These are phyloP conservation scores for Diplodia sapinea DNA, from an alignment of 2,329 filamentous ascomycete genomes.

Conservation along the genomic window DNA sequence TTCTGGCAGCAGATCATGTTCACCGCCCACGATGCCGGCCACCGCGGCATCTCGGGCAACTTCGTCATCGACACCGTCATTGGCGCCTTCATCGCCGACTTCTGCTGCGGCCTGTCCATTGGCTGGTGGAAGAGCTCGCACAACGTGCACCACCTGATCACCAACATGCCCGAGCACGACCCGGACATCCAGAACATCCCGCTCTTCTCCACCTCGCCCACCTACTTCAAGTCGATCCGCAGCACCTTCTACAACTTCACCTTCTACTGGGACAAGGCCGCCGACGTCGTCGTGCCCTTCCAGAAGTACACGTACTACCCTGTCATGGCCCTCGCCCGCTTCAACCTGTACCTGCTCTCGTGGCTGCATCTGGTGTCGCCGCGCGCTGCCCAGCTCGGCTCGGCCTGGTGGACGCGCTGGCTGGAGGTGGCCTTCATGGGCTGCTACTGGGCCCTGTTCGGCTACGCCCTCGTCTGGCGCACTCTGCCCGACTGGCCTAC, in stretches of 20 bases:
- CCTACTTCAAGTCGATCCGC: slow-evolving; percentile 73
- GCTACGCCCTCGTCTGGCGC: slow-evolving; percentile 78
- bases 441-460: slow-evolving; percentile 88
- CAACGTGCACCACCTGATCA: slow-evolving; percentile 71
- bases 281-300: slow-evolving; percentile 71
- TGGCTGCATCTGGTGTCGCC: slow-evolving; percentile 77
- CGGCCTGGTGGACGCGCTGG: slow-evolving; percentile 82
- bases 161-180: slow-evolving; percentile 62
- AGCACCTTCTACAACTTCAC: slow-evolving; percentile 84
- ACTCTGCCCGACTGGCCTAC: slow-evolving; percentile 71
- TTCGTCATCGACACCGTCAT: slow-evolving; percentile 65
- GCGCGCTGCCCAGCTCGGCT: slow-evolving; percentile 73
- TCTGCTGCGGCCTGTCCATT: slow-evolving; percentile 69
- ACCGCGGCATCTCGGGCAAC: slow-evolving; percentile 66
- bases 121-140: slow-evolving; percentile 74
- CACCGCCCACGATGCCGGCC: slow-evolving; percentile 69
- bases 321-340: slow-evolving; percentile 78
- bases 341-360: slow-evolving; percentile 84
- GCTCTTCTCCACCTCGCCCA: slow-evolving; percentile 84
- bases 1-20: slow-evolving; percentile 76
- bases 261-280: slow-evolving; percentile 78
- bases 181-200: slow-evolving; percentile 68
- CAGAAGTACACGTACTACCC: slow-evolving; percentile 86
- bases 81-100: slow-evolving; percentile 67
- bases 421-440: slow-evolving; percentile 77